Evolutionary conservation across 2,329 filamentous ascomycete species (phyloP).

Genomic region (Xylariaceae sp.): DNA sequence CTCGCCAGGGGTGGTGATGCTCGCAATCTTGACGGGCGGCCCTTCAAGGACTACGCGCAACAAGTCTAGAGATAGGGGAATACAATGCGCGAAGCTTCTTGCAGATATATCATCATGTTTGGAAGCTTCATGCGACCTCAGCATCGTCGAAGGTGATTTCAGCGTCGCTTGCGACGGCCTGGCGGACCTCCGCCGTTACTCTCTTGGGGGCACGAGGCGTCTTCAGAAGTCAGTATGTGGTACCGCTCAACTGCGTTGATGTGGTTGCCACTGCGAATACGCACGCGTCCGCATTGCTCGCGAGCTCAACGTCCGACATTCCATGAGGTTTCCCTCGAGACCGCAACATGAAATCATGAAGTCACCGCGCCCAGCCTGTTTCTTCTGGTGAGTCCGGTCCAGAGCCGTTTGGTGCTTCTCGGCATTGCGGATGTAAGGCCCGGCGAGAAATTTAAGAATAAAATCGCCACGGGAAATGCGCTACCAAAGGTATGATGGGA

Average conservation of each 20-base stretch:
- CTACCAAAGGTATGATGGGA: conserved; percentile 23
- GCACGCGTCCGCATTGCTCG: conserved; percentile 30
- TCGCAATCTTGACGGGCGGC: conserved; percentile 22
- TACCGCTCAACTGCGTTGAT: conserved; percentile 26
- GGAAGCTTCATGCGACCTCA: conserved; percentile 18
- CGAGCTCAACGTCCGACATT: conserved; percentile 31
- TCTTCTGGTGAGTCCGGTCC: conserved; percentile 25
- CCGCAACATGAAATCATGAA: conserved; percentile 32
- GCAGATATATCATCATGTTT: conserved; percentile 26
- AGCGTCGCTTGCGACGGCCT: conserved; percentile 43
- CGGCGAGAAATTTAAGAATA: conserved; percentile 20
- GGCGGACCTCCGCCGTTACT: conserved; percentile 37
- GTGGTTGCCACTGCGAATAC: conserved; percentile 33
- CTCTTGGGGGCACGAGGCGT: conserved; percentile 29
- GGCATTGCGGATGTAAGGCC: too few species aligned
- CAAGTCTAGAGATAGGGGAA: conserved; percentile 24
- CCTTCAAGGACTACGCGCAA: conserved; percentile 22
- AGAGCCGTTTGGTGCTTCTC: too few species aligned
- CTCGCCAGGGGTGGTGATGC: conserved; percentile 23
- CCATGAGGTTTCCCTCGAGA: conserved; percentile 29
- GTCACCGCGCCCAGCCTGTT: conserved; percentile 28
- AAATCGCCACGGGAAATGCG: conserved; percentile 16
- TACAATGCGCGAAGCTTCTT: conserved; percentile 27
- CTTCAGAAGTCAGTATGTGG: conserved; percentile 11
- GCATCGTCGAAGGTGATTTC: conserved; percentile 38